These are phyloP conservation scores for Pisolithus marmoratus DNA, from an alignment of 768 basidiomycete genomes.

Conservation along the genomic window DNA sequence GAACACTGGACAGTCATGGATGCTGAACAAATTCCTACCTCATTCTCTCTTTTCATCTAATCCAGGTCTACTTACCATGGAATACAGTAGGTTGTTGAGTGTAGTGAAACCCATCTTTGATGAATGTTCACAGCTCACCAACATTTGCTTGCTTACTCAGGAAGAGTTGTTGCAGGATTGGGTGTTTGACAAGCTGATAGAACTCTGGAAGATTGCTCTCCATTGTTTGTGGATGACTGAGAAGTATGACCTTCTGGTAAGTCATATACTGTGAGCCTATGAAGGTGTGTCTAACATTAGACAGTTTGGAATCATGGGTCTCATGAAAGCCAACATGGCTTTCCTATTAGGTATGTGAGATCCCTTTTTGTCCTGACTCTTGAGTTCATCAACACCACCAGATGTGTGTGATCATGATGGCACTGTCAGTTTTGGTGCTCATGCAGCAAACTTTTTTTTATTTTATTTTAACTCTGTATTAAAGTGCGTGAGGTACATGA, in stretches of 20 bases:
- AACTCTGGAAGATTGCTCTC: constrained; percentile 48
- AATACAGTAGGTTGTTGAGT: constrained; percentile 41
- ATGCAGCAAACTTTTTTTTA: constrained; percentile 38
- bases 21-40: constrained; percentile 45
- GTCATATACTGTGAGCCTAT: constrained; percentile 19
- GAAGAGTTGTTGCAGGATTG: constrained; percentile 52
- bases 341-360: constrained; percentile 39
- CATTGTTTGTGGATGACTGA: constrained; percentile 41
- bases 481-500: no score
- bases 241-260: constrained; percentile 44
- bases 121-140: constrained; percentile 45
- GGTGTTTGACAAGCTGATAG: constrained; percentile 47
- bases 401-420: constrained; percentile 40
- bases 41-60: constrained; percentile 48
- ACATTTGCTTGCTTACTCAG: constrained; percentile 52
- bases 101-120: constrained; percentile 49
- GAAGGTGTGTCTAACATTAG: constrained; percentile 1
- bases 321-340: constrained; percentile 46
- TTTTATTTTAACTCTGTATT: no score
- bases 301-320: constrained; percentile 43
- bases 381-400: constrained; percentile 16
- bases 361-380: background rate
- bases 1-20: constrained; percentile 36
- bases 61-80: constrained; percentile 50
- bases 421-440: constrained; percentile 34